A percentile compares a stretch with the other conserved stretches of the same genome.
phyloP scores from a whole-genome alignment of 352 stramenopile genomes.

The Phytophthora palmivora region DNA sequence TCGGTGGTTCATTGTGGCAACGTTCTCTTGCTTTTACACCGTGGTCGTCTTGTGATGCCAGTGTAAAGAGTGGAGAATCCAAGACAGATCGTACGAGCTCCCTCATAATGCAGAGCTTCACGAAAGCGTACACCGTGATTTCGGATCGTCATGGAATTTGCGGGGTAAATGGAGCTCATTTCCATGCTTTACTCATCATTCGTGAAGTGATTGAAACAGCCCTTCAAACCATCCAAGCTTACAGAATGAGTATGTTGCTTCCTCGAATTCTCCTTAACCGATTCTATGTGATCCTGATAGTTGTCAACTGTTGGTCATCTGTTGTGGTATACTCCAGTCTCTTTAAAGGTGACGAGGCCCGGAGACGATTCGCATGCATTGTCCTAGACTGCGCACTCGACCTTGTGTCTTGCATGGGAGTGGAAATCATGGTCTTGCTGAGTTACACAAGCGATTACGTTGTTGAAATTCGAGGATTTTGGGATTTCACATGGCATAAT shows the following conservation, averaged over 20 bases:
- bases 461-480: constrained; percentile 3
- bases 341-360: constrained; percentile 15
- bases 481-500: constrained; percentile 17
- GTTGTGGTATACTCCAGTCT: constrained; percentile 15
- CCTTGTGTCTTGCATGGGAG: constrained; percentile 24
- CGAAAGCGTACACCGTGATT: neutral
- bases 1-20: constrained; percentile 7
- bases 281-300: constrained; percentile 36
- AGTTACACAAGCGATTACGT: constrained; percentile 22
- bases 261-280: constrained; percentile 37
- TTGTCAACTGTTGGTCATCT: constrained; percentile 32
- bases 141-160: constrained; percentile 21
- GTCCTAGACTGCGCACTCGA: constrained; percentile 27
- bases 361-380: constrained; percentile 21
- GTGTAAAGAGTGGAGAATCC: neutral
- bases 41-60: neutral
- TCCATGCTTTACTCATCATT: constrained; percentile 25
- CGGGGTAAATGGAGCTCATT: constrained; percentile 26
- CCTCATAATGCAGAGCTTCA: neutral
- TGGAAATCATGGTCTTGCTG: constrained; percentile 19
- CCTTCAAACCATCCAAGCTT: constrained; percentile 31
- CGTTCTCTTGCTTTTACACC: constrained; percentile 14
- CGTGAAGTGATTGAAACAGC: constrained; percentile 31
- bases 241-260: constrained; percentile 35
- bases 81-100: constrained; percentile 5